Evolutionary conservation across 2,329 filamentous ascomycete genomes (phyloP), one percentile per base, ranked within the genome.

Genomic region (Colletotrichum navitas): DNA sequence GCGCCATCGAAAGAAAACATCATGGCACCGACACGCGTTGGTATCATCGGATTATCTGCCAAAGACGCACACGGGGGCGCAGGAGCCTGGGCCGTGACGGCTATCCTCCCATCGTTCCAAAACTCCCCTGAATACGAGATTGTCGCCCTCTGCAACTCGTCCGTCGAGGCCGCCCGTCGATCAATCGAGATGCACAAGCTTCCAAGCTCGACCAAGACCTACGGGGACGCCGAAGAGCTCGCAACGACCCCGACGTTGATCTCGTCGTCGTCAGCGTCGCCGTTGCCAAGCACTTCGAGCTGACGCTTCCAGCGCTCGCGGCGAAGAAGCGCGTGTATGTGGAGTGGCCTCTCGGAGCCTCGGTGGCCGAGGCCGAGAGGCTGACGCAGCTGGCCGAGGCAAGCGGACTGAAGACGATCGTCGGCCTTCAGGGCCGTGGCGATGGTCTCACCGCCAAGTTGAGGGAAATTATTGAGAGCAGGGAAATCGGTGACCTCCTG

Each of bases 1-100:
- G 18, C 16, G 14, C 39, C 5, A 41, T 43, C 6, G 1, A 21
- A 54, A 32, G 7, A n/a, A 41, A 41, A 4, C 41, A 73, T 3
- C 18, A 80, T 80, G 78, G 64, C 77, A 11, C 75, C 83, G 12
- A 88, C 90, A 70, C 85, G 87, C 63, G 79, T 87, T 21, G 89
- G 85, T 39, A 81, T 91, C n/a, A 82, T 90, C 69, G 89, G 89
- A 56, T 86, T 91, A 63, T 90, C 87, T 1, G 80, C 85, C 65
- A 81, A 82, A 1, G 85, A 86, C 61, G 82, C 82, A 39, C 84
- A 83, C 5, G 84, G 74, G 1, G 78, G 75, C 52, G 74, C 86
- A 84, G 4, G 78, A 86, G 1, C 84, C 0, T 92, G 89, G 89
- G 88, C 88, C 2, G 82, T 80, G 41, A 74, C 76, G 34, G 88